Evolutionary conservation across 2,329 filamentous ascomycete species (phyloP).

Genomic region (Phyllosticta citriasiana): DNA sequence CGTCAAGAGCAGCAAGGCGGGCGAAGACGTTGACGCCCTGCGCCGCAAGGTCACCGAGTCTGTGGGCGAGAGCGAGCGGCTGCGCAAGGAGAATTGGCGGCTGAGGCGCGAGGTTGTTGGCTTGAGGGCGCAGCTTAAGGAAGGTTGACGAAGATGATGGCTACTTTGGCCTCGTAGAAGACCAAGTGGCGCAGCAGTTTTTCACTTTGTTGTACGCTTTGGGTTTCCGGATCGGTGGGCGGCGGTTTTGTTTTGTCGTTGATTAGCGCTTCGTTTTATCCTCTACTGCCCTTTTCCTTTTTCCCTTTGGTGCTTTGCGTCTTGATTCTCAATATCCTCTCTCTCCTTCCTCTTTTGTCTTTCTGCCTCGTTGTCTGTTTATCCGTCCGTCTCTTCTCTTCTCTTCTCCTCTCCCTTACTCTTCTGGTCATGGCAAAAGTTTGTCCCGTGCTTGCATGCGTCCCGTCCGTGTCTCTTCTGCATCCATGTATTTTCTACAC

Average conservation of each 20-base stretch:
- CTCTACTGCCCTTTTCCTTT: background rate
- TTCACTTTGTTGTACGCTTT: background rate
- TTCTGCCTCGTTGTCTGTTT: background rate
- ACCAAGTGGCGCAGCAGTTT: background rate
- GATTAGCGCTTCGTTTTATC: background rate
- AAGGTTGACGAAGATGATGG: slow-evolving; percentile 14
- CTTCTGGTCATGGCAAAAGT: background rate
- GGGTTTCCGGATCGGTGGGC: background rate
- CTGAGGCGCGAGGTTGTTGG: slow-evolving; percentile 75
- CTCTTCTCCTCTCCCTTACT: background rate
- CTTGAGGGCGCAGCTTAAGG: slow-evolving; percentile 40
- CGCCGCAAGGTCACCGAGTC: slow-evolving; percentile 60
- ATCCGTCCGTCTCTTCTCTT: background rate
- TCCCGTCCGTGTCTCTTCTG: background rate
- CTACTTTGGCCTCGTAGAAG: too few relatives aligned
- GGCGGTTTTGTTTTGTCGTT: background rate
- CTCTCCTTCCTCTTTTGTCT: background rate
- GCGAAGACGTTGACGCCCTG: slow-evolving; percentile 71
- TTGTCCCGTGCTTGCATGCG: background rate
- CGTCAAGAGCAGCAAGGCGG: slow-evolving; percentile 56
- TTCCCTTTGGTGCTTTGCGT: background rate
- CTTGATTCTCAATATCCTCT: background rate
- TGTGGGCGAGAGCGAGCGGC: slow-evolving; percentile 63
- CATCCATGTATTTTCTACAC: background rate
- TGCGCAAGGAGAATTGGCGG: slow-evolving; percentile 78